A percentile compares a stretch with the other conserved stretches of the same genome.
These are phyloP conservation scores for Verticillium dahliae DNA, from an alignment of 2,329 filamentous ascomycete species.

Conservation along the genomic window DNA sequence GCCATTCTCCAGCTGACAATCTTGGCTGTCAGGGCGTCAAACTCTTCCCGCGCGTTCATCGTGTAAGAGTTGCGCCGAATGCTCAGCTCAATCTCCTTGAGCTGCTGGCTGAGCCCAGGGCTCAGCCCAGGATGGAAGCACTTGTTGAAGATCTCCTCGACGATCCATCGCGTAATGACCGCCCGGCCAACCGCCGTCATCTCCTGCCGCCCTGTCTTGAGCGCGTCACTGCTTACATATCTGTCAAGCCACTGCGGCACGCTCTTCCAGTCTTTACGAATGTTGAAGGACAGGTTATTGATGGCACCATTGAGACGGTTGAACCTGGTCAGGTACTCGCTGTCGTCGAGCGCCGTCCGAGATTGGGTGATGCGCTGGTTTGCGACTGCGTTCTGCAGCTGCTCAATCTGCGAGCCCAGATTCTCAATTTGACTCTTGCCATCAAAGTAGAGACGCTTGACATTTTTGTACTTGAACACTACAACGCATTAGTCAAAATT, in stretches of 20 bases:
- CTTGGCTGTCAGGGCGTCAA: conserved; percentile 79
- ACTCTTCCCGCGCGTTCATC: conserved; percentile 75
- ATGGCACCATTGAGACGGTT: conserved; percentile 88
- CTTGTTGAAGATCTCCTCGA: conserved; percentile 84
- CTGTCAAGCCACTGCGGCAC: conserved; percentile 75
- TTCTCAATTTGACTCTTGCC: conserved; percentile 88
- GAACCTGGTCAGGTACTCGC: conserved; percentile 85
- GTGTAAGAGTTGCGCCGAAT: conserved; percentile 73
- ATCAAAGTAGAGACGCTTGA: conserved; percentile 96
- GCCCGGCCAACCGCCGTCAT: conserved; percentile 95
- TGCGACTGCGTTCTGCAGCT: conserved; percentile 93
- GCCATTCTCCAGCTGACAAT: conserved; percentile 90
- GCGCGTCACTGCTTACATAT: conserved; percentile 77
- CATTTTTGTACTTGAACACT: conserved; percentile 97
- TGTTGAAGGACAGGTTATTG: conserved; percentile 91
- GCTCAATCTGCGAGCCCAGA: conserved; percentile 81
- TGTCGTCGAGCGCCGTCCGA: conserved; percentile 89
- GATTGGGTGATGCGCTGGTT: conserved; percentile 94
- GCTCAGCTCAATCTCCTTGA: conserved; percentile 84
- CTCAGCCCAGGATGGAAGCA: conserved; percentile 91
- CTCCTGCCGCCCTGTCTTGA: conserved; percentile 85
- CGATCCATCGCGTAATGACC: conserved; percentile 81
- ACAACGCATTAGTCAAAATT: neutral
- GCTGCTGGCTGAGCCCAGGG: conserved; percentile 62
- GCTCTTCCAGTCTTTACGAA: conserved; percentile 85